phyloP scores from a whole-genome alignment of 495 filamentous ascomycete species.

The Hypoxylon subgilvum region DNA sequence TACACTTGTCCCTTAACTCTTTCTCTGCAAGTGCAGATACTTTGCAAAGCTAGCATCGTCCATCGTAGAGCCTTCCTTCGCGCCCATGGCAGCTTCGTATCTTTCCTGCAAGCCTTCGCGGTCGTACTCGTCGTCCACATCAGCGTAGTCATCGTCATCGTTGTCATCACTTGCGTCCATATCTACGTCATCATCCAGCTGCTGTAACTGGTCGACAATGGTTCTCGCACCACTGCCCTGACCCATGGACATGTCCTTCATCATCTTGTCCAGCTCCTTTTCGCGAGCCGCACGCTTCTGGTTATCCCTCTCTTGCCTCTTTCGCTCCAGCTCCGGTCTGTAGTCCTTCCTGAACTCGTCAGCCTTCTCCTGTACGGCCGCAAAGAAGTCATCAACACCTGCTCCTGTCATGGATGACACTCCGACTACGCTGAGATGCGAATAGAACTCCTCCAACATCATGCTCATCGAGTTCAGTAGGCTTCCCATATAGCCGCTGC shows the following conservation, averaged over 20 bases:
- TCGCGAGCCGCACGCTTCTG: slow-evolving; percentile 71
- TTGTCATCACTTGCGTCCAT: slow-evolving; percentile 45
- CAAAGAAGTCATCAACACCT: slow-evolving; percentile 91
- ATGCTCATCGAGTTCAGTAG: slow-evolving; percentile 96
- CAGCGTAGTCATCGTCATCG: slow-evolving; percentile 56
- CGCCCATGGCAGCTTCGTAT: slow-evolving; percentile 64
- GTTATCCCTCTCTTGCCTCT: slow-evolving; percentile 74
- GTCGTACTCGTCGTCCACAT: slow-evolving; percentile 54
- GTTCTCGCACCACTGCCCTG: slow-evolving; percentile 34
- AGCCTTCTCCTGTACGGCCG: slow-evolving; percentile 82
- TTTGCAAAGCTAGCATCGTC: slow-evolving; percentile 66
- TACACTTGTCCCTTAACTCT: slow-evolving; percentile 2
- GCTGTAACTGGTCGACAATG: slow-evolving; percentile 34
- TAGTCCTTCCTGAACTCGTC: slow-evolving; percentile 92
- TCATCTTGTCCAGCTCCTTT: slow-evolving; percentile 84
- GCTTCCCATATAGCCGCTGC: slow-evolving; percentile 96
- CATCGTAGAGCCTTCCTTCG: slow-evolving; percentile 51
- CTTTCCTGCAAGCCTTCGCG: slow-evolving; percentile 66
- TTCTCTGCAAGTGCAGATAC: slow-evolving; percentile 55
- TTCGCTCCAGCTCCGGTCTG: slow-evolving; percentile 84
- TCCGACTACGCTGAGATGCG: slow-evolving; percentile 86
- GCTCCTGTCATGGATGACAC: slow-evolving; percentile 93
- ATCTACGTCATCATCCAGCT: slow-evolving; percentile 60
- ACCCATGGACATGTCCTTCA: slow-evolving; percentile 88
- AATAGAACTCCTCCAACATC: slow-evolving; percentile 97